Percentiles rank a stretch among this genome's conserved stretches.
Conservation (phyloP, 2,329 filamentous ascomycete genomes). For the Nothopassalora personata region DNA sequence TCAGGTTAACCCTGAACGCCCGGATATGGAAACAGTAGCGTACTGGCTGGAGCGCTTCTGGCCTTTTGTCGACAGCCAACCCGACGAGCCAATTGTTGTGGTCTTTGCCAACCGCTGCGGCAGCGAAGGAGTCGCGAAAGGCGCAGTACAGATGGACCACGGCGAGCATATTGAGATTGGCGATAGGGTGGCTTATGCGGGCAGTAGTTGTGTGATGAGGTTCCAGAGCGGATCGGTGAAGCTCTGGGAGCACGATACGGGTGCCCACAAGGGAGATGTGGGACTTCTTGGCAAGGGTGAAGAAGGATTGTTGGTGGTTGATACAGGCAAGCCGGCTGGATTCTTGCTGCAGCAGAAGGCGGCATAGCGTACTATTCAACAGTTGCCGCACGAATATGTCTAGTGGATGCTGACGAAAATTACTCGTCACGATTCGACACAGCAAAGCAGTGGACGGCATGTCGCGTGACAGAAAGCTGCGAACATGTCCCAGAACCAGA, state of each 20-base stretch:
- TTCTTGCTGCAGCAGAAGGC: conserved; percentile 23
- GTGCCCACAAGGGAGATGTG: conserved; percentile 33
- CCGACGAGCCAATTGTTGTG: conserved; percentile 57
- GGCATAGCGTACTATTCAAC: neutral
- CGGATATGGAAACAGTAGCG: conserved; percentile 66
- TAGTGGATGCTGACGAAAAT: neutral
- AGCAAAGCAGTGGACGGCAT: no score
- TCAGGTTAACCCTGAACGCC: conserved; percentile 46
- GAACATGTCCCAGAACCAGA: no score
- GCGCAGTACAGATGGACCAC: conserved; percentile 25
- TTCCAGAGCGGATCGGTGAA: conserved; percentile 60
- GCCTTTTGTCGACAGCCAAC: conserved; percentile 44
- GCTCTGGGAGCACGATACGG: conserved; percentile 49
- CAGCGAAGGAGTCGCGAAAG: conserved; percentile 43
- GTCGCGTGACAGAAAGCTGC: no score
- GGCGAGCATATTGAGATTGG: conserved; percentile 29
- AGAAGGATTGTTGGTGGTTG: conserved; percentile 62
- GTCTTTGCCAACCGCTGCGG: conserved; percentile 68
- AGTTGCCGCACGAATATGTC: neutral
- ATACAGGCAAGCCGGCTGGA: conserved; percentile 47
- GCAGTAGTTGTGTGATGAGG: conserved; percentile 66
- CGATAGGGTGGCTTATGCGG: conserved; percentile 58
- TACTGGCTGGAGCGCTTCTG: conserved; percentile 72
- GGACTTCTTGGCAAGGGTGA: conserved; percentile 62
- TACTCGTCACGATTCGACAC: neutral